Evolutionary conservation across 2,329 filamentous ascomycete genomes (phyloP).

Genomic region (Ciborinia camelliae): DNA sequence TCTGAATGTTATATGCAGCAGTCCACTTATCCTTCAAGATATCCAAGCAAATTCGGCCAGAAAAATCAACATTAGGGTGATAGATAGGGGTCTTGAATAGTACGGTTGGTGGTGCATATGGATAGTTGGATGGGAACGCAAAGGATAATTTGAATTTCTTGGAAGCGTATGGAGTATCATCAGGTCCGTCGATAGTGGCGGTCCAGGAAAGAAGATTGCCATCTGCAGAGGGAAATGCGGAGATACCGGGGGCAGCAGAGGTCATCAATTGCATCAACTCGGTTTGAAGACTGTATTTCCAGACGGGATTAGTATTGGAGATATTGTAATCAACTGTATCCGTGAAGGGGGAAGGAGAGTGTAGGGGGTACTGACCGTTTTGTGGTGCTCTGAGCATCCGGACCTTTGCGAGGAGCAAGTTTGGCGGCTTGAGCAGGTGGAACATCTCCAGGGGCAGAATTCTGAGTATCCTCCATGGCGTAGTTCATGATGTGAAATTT

Average conservation of each 20-base stretch:
- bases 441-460: slow-evolving; percentile 58
- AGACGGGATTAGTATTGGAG: not conserved
- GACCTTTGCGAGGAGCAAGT: slow-evolving; percentile 54
- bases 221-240: slow-evolving; percentile 87
- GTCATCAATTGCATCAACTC: slow-evolving; percentile 99
- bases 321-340: not conserved
- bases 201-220: slow-evolving; percentile 91
- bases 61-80: slow-evolving; percentile 98
- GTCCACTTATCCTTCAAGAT: slow-evolving; percentile 99
- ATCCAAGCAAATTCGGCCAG: slow-evolving; percentile 92
- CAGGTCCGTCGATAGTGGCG: slow-evolving; percentile 87
- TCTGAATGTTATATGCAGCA: slow-evolving; percentile 94
- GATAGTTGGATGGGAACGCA: slow-evolving; percentile 87
- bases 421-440: slow-evolving; percentile 55
- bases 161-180: slow-evolving; percentile 84
- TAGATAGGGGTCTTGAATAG: slow-evolving; percentile 99
- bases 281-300: slow-evolving; percentile 71
- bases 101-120: slow-evolving; percentile 85
- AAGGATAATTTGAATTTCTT: slow-evolving; percentile 91
- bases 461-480: slow-evolving; percentile 59
- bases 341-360: not conserved
- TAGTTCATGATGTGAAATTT: slow-evolving; percentile 41
- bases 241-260: slow-evolving; percentile 86
- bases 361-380: slow-evolving; percentile 58
- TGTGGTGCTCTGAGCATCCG: slow-evolving; percentile 70